Percentiles rank a stretch among this genome's conserved stretches.
Evolutionary conservation across 2,329 filamentous ascomycete genomes (phyloP).

Genomic region (Aspergillus aculeatinus): DNA sequence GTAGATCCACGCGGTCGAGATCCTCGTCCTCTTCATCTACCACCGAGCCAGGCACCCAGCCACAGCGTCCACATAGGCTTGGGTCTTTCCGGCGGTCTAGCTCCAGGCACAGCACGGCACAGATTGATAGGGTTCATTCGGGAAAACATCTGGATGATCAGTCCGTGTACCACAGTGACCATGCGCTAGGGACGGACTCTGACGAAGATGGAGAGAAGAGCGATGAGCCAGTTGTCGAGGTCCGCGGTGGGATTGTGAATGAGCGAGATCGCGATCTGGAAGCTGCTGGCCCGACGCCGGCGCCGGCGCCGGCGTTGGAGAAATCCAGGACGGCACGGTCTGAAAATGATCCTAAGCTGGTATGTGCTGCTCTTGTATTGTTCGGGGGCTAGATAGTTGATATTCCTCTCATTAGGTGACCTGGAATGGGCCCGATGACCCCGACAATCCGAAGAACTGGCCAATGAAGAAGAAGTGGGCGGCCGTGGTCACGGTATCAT

Average conservation of each 20-base stretch:
- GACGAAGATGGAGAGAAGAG: slow-evolving; percentile 16
- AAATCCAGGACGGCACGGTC: slow-evolving; percentile 26
- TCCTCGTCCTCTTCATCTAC: not conserved
- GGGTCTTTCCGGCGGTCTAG: slow-evolving; percentile 11
- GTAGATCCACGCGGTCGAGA: not conserved
- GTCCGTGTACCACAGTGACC: slow-evolving; percentile 30
- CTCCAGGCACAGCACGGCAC: slow-evolving; percentile 14
- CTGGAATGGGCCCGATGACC: slow-evolving; percentile 56
- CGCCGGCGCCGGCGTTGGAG: slow-evolving; percentile 19
- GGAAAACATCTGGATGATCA: slow-evolving; percentile 36
- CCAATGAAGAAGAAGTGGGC: slow-evolving; percentile 56
- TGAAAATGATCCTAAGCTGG: slow-evolving; percentile 26
- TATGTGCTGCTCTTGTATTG: slow-evolving; percentile 12
- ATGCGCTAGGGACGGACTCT: slow-evolving; percentile 10
- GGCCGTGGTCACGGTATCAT: slow-evolving; percentile 54
- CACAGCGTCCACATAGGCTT: not conserved
- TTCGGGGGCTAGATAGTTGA: not conserved
- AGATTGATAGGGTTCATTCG: slow-evolving; percentile 30
- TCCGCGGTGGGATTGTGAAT: slow-evolving; percentile 25
- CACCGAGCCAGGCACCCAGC: not conserved
- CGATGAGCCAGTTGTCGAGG: slow-evolving; percentile 22
- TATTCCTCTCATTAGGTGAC: slow-evolving; percentile 30
- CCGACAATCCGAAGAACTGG: slow-evolving; percentile 56
- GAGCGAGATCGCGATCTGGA: slow-evolving; percentile 31
- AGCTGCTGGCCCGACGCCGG: slow-evolving; percentile 5